These are phyloP conservation scores for Phytophthora citricola DNA, from an alignment of 352 stramenopile species.

Conservation along the genomic window DNA sequence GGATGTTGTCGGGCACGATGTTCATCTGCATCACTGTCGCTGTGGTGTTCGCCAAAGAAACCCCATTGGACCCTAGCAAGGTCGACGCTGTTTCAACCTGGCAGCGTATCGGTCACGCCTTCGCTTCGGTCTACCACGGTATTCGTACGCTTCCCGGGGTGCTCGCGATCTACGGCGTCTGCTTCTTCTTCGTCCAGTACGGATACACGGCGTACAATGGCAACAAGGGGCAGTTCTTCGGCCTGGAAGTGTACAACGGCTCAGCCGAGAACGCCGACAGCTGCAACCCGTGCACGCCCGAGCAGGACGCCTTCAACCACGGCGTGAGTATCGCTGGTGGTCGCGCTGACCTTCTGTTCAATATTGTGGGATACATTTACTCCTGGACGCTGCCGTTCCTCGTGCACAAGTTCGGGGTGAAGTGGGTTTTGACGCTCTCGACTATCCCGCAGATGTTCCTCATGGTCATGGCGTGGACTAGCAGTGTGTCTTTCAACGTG, in stretches of 20 bases:
- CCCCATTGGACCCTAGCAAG: slow-evolving; percentile 36
- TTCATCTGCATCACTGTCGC: slow-evolving; percentile 43
- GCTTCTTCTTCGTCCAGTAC: slow-evolving; percentile 56
- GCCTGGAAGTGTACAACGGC: slow-evolving; percentile 54
- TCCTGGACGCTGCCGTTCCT: slow-evolving; percentile 51
- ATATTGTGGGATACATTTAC: slow-evolving; percentile 53
- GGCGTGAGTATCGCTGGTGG: slow-evolving; percentile 55
- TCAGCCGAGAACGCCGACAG: slow-evolving; percentile 41
- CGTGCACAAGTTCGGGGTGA: slow-evolving; percentile 52
- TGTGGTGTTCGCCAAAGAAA: slow-evolving; percentile 46
- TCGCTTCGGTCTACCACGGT: slow-evolving; percentile 47
- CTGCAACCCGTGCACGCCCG: slow-evolving; percentile 42
- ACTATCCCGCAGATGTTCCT: slow-evolving; percentile 58
- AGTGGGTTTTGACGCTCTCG: slow-evolving; percentile 47
- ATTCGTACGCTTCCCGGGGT: slow-evolving; percentile 42
- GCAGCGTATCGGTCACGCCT: slow-evolving; percentile 40
- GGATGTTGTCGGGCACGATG: slow-evolving; percentile 58
- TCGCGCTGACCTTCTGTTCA: slow-evolving; percentile 49
- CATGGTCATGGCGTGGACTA: slow-evolving; percentile 58
- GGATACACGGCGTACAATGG: slow-evolving; percentile 66
- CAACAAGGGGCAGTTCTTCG: slow-evolving; percentile 71
- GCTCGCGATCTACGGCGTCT: slow-evolving; percentile 41
- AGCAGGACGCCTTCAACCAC: slow-evolving; percentile 54
- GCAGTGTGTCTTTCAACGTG: slow-evolving; percentile 45
- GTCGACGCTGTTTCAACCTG: slow-evolving; percentile 28